Percentiles rank a stretch among this genome's conserved stretches.
Conservation (phyloP, 1,284 basidiomycete species). For the Cryptococcus maquisensis region DNA sequence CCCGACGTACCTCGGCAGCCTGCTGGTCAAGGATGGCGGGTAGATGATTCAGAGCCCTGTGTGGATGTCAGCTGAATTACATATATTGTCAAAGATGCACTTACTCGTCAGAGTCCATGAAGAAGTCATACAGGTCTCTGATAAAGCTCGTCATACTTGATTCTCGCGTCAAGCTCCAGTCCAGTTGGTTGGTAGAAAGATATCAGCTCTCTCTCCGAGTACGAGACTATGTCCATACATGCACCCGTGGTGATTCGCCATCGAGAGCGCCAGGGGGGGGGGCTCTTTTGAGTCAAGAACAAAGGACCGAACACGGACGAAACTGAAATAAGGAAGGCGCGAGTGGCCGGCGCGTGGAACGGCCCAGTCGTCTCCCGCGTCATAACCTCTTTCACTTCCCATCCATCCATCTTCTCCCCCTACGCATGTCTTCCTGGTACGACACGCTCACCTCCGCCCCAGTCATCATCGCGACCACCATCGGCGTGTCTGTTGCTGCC, state of each 20-base stretch:
- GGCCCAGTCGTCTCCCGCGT: background rate
- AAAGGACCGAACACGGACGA: background rate
- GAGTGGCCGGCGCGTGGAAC: background rate
- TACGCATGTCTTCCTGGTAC: slow-evolving; percentile 21
- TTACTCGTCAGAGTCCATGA: slow-evolving; percentile 18
- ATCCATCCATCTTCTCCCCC: background rate
- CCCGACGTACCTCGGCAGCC: slow-evolving; percentile 19
- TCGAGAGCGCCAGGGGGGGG: background rate
- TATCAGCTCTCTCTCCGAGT: no score
- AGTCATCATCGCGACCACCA: slow-evolving; percentile 29
- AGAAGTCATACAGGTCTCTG: slow-evolving; percentile 12
- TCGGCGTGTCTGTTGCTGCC: slow-evolving; percentile 28
- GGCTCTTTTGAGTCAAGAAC: slow-evolving; percentile 3
- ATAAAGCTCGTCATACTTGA: slow-evolving; percentile 15
- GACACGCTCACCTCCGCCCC: slow-evolving; percentile 38
- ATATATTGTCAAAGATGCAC: background rate
- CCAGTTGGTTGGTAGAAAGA: background rate
- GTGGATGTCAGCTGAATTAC: background rate
- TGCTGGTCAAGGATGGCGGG: slow-evolving; percentile 27
- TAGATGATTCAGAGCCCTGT: slow-evolving; percentile 13
- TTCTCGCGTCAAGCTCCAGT: background rate
- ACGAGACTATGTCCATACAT: no score
- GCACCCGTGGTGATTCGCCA: background rate
- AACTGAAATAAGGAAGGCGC: background rate
- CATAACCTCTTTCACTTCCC: background rate